Evolutionary conservation across 345 rosid genomes (phyloP), one percentile per base, ranked within the genome.

Genomic region (Psidium friedrichsthalianum): DNA sequence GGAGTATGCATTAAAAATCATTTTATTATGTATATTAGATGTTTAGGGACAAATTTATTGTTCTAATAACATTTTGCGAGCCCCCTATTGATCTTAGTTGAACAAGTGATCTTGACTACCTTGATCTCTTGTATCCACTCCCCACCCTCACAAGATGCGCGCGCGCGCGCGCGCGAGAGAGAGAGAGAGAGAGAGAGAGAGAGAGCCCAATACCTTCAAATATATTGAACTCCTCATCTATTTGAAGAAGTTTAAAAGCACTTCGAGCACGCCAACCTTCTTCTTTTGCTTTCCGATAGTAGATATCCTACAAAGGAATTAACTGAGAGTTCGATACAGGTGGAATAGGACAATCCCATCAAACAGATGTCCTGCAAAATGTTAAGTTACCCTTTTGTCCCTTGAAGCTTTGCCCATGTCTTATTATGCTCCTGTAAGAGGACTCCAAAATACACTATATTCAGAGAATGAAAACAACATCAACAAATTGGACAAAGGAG

Each of bases 181-280:
- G n/a, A n/a, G n/a, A n/a, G n/a, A n/a, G n/a, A n/a, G 54, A 52
- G 54, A 51, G 53, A 58, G 36, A 13, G 51, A 64, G 85, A 32
- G 69, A 83, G 20, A 27, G 51, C 42, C 15, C 55, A 53, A 20
- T 53, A 53, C 55, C 55, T 20, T 53, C 55, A 53, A 53, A 53
- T 53, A 53, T 53, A 53, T 53, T 53, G 55, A 53, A 82, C n/a
- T 97, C 98, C 85, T 97, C n/a, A n/a, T 96, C 98, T 44, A n/a
- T 97, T 85, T 97, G 98, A 87, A 95, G 96, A 86, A 97, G 98
- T 92, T 97, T 96, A 89, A 95, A 96, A 44, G 99, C 99, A 89
- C 99, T 97, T 69, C 99, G 92, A 64, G 99, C 99, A 25, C 98
- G 97, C 98, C 99, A 96, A 25, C 99, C 99, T 89, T 97, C 98